Evolutionary conservation across 306 rosid species (phyloP).

Genomic region (Pyrus betulifolia): DNA sequence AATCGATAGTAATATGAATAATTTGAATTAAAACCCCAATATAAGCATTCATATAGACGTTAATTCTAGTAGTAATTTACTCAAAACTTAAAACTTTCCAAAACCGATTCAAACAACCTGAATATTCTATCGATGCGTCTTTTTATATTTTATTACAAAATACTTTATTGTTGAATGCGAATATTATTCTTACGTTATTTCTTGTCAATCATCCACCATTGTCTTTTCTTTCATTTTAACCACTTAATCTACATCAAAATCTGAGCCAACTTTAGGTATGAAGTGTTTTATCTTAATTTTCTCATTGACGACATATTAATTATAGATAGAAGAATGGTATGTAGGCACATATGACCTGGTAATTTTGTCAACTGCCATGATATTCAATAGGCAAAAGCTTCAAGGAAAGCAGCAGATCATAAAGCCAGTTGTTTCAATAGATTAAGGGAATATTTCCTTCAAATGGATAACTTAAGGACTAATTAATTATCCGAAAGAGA

Average conservation of each 20-base stretch:
- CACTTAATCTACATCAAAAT: background rate
- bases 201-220: too few relatives aligned
- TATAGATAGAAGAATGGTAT: constrained; percentile 2
- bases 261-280: background rate
- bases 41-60: too few relatives aligned
- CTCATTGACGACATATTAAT: background rate
- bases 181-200: too few relatives aligned
- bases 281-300: background rate
- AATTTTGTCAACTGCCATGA: background rate
- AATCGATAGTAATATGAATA: too few relatives aligned
- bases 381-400: constrained; percentile 5
- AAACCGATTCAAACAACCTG: too few relatives aligned
- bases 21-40: too few relatives aligned
- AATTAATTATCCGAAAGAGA: background rate
- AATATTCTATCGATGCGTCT: too few relatives aligned
- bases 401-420: background rate
- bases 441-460: background rate
- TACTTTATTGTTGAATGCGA: too few relatives aligned
- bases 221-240: too few relatives aligned
- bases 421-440: background rate
- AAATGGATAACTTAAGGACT: constrained; percentile 9
- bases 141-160: too few relatives aligned
- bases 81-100: too few relatives aligned
- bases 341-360: constrained; percentile 1
- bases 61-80: too few relatives aligned